phyloP scores from a whole-genome alignment of 2,329 filamentous ascomycete species.

The Lachnellula cervina region DNA sequence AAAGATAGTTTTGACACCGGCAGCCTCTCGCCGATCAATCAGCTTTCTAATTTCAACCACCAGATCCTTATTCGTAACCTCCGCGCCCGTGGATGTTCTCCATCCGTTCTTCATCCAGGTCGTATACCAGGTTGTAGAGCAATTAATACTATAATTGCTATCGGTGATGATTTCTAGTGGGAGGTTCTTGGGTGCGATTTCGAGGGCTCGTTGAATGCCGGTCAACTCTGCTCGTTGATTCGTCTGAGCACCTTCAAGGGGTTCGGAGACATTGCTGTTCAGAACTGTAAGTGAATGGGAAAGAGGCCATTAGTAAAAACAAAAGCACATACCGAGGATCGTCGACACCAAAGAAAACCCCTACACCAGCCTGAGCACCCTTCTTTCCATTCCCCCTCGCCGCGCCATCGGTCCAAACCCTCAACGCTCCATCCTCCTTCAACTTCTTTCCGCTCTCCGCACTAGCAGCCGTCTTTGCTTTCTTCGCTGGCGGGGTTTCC shows the following conservation, averaged over 20 bases:
- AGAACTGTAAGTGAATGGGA: neutral
- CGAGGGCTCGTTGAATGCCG: conserved; percentile 77
- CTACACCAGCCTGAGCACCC: conserved; percentile 54
- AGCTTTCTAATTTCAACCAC: conserved; percentile 66
- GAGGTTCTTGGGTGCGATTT: conserved; percentile 64
- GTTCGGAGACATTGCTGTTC: conserved; percentile 47
- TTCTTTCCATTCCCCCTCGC: conserved; percentile 52
- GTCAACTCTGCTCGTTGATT: conserved; percentile 96
- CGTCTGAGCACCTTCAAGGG: conserved; percentile 56
- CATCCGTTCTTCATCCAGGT: conserved; percentile 74
- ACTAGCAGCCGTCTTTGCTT: conserved; percentile 7
- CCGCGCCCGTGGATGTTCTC: conserved; percentile 64
- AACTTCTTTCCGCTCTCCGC: conserved; percentile 11
- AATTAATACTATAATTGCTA: conserved; percentile 86
- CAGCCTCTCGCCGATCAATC: conserved; percentile 63
- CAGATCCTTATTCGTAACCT: conserved; percentile 83
- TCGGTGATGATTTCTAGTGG: conserved; percentile 79
- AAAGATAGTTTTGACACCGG: conserved; percentile 62
- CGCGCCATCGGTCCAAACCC: conserved; percentile 57
- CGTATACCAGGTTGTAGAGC: conserved; percentile 75
- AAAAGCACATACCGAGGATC: conserved; percentile 46
- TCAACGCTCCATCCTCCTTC: conserved; percentile 30
- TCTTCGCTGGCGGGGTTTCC: conserved; percentile 14
- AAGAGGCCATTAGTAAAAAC: neutral
- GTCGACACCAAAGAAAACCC: conserved; percentile 56